phyloP scores from a whole-genome alignment of 2,329 filamentous ascomycete species.

The Fusarium decemcellulare region DNA sequence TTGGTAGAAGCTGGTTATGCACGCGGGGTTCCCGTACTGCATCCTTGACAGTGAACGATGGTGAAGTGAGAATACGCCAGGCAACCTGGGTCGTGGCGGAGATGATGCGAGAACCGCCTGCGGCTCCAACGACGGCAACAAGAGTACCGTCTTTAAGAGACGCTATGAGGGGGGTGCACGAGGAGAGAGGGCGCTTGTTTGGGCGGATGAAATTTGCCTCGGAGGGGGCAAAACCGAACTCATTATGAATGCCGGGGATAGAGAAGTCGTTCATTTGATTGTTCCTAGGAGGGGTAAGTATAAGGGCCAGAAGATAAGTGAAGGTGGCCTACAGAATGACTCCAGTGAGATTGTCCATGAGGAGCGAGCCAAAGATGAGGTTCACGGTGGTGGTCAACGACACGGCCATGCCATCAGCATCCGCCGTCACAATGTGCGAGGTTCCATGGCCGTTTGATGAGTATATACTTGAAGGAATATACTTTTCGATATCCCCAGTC shows the following conservation, averaged over 20 bases:
- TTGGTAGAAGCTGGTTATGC: slow-evolving; percentile 87
- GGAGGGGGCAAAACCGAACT: slow-evolving; percentile 87
- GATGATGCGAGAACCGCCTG: slow-evolving; percentile 87
- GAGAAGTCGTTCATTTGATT: slow-evolving; percentile 86
- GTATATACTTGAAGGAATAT: slow-evolving; percentile 78
- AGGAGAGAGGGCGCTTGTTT: slow-evolving; percentile 86
- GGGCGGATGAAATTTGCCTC: slow-evolving; percentile 86
- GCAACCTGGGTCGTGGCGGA: slow-evolving; percentile 82
- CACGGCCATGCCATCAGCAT: slow-evolving; percentile 80
- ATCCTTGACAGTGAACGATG: slow-evolving; percentile 69
- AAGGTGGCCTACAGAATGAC: slow-evolving; percentile 75
- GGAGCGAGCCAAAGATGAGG: slow-evolving; percentile 83
- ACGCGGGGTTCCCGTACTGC: slow-evolving; percentile 78
- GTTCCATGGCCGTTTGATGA: slow-evolving; percentile 80
- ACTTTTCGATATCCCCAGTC: slow-evolving; percentile 81
- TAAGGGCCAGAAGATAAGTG: slow-evolving; percentile 50
- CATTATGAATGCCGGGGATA: slow-evolving; percentile 82
- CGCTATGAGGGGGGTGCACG: slow-evolving; percentile 84
- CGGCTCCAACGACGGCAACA: slow-evolving; percentile 79
- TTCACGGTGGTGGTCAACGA: slow-evolving; percentile 92
- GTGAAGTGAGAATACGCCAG: slow-evolving; percentile 77
- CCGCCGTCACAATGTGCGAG: slow-evolving; percentile 80
- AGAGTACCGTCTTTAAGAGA: slow-evolving; percentile 74
- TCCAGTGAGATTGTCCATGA: slow-evolving; percentile 87
- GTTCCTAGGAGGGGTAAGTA: slow-evolving; percentile 55